Percentiles rank a stretch among this genome's conserved stretches.
Conservation (phyloP, 495 filamentous ascomycete species). For the Daldinia loculata region DNA sequence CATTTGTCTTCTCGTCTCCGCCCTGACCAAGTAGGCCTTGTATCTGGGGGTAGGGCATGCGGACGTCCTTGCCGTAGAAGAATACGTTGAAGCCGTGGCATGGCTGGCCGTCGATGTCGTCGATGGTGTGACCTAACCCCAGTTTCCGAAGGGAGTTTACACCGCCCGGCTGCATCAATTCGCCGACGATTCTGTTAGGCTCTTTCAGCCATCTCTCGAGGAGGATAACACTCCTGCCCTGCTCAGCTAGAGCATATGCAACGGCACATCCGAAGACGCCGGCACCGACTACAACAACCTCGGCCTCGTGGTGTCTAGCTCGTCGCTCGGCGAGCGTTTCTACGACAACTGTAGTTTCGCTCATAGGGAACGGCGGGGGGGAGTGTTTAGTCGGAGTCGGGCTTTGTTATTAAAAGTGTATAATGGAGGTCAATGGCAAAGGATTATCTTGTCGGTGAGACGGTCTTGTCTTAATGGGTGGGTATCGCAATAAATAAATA, state of each 20-base stretch:
- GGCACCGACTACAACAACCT: constrained; percentile 90
- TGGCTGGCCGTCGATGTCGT: constrained; percentile 84
- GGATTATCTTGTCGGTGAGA: not conserved
- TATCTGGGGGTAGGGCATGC: constrained; percentile 75
- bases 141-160: constrained; percentile 81
- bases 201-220: constrained; percentile 90
- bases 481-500: not conserved
- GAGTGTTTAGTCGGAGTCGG: constrained; percentile 9
- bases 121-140: constrained; percentile 82
- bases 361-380: constrained; percentile 38
- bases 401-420: constrained; percentile 3
- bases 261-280: constrained; percentile 89
- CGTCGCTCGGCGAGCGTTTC: constrained; percentile 54
- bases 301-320: constrained; percentile 60
- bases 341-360: constrained; percentile 41
- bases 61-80: constrained; percentile 80
- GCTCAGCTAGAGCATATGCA: constrained; percentile 80
- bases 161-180: constrained; percentile 93
- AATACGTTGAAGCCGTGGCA: constrained; percentile 88
- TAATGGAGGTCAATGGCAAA: not conserved
- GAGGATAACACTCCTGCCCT: constrained; percentile 90
- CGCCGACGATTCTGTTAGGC: constrained; percentile 95
- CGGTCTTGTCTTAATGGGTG: not conserved
- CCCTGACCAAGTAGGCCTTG: constrained; percentile 24
- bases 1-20: constrained; percentile 18